Base-by-base conservation (phyloP, 1,284 basidiomycete species). In the Fistulina hepatica region DNA sequence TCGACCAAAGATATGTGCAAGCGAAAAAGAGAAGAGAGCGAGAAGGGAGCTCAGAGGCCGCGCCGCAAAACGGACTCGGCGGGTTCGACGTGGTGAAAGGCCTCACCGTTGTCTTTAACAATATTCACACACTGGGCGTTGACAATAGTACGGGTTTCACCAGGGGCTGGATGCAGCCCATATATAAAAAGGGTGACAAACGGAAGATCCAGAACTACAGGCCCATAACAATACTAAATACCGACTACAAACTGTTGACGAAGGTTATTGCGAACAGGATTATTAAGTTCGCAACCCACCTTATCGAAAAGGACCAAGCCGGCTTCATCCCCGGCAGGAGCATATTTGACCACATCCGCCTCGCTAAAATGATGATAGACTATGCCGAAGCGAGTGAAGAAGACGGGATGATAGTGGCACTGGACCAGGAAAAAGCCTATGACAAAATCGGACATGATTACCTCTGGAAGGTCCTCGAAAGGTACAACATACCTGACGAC, bases 241-340 rank as follows among this genome's bases (percentile, higher is more conserved):
- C 39, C 5, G 42, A 44, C 39, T 44, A 44, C 23, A 44, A 44
- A 27, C 23, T 44, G 8, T 13, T 43, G 13, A 44, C 42, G 6
- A 44, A 40, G 16, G 30, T 34, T 5, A 22, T 37, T 12, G 24
- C 39, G 3, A 21, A 37, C n/a, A 20, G 36, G 17, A 24, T 44
- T 13, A 23, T 24, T 1, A 25, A 32, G 10, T 22, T 37, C 2
- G 43, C 43, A 7, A 33, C 37, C 7, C 13, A 17, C 17, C 20
- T 44, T 15, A 41, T 44, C 19, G 36, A 38, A 11, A 15, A 19
- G 7, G 36, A 40, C 10, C 42, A 44, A 26, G 39, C 42, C 6
- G 42, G 42, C 0, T 42, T 42, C 22, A 33, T 42, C 1, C 41
- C 41, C 3, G 36, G 41, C 1, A 6, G 41, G 7, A 33, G 34